Conservation (phyloP, 768 basidiomycete genomes). For the Lentinula raphanica region DNA sequence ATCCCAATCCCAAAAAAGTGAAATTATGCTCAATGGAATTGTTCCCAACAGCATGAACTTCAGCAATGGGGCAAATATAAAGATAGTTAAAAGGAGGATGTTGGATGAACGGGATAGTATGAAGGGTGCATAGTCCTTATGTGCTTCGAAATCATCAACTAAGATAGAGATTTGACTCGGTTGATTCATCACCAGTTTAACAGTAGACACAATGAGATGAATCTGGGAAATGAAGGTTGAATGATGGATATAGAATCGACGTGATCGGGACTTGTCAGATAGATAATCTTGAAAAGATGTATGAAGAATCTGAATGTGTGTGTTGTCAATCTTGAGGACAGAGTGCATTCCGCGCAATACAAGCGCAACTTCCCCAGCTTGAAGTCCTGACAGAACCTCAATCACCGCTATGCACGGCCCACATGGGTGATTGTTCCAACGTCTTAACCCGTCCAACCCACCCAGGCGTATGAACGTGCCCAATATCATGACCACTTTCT, state of each 20-base stretch:
- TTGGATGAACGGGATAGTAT: neutral
- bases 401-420: neutral
- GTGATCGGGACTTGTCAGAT: neutral
- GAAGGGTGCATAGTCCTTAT: neutral
- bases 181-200: neutral
- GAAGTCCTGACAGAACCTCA: neutral
- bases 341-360: slow-evolving; percentile 1
- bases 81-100: neutral
- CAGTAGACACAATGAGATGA: neutral
- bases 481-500: neutral
- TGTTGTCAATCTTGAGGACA: neutral
- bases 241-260: neutral
- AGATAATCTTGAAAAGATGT: neutral
- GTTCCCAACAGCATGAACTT: slow-evolving; percentile 25
- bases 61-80: neutral
- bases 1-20: slow-evolving; percentile 70
- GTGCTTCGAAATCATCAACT: neutral
- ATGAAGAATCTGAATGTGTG: neutral
- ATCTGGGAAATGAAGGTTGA: neutral
- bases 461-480: neutral
- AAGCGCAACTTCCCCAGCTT: neutral
- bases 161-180: neutral
- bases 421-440: neutral
- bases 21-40: slow-evolving; percentile 64
- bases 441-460: neutral